Evolutionary conservation across 2,329 filamentous ascomycete species (phyloP).

Genomic region (Whalleya microplaca): DNA sequence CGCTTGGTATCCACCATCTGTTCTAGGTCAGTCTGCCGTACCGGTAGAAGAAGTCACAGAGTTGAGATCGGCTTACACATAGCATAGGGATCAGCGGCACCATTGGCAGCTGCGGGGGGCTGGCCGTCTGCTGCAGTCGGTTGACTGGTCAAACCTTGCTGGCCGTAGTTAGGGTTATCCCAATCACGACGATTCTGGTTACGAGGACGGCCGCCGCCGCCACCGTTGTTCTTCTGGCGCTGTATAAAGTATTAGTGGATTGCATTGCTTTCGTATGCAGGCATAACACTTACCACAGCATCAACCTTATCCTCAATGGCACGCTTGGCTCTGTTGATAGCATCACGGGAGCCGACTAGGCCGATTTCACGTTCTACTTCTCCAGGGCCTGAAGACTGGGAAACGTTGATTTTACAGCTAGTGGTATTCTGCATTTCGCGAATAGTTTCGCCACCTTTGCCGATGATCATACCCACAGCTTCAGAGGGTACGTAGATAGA

Average conservation of each 20-base stretch:
- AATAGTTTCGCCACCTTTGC: slow-evolving; percentile 92
- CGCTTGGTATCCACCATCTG: slow-evolving; percentile 79
- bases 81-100: slow-evolving; percentile 72
- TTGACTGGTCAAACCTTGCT: slow-evolving; percentile 49
- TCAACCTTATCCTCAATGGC: slow-evolving; percentile 93
- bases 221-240: slow-evolving; percentile 59
- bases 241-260: slow-evolving; percentile 40
- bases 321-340: slow-evolving; percentile 78
- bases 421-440: slow-evolving; percentile 89
- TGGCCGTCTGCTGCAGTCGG: slow-evolving; percentile 44
- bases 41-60: neutral
- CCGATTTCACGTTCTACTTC: slow-evolving; percentile 87
- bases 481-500: slow-evolving; percentile 86
- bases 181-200: slow-evolving; percentile 53
- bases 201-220: slow-evolving; percentile 47
- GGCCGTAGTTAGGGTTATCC: slow-evolving; percentile 57
- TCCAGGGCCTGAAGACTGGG: slow-evolving; percentile 74
- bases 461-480: slow-evolving; percentile 94
- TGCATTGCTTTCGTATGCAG: neutral
- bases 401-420: slow-evolving; percentile 94
- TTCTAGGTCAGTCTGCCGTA: slow-evolving; percentile 30
- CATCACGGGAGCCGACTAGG: slow-evolving; percentile 75
- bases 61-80: slow-evolving; percentile 59
- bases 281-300: slow-evolving; percentile 68
- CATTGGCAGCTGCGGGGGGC: slow-evolving; percentile 49